Evolutionary conservation across 805 yeast genomes (phyloP).

Genomic region (Candida nemodendra): DNA sequence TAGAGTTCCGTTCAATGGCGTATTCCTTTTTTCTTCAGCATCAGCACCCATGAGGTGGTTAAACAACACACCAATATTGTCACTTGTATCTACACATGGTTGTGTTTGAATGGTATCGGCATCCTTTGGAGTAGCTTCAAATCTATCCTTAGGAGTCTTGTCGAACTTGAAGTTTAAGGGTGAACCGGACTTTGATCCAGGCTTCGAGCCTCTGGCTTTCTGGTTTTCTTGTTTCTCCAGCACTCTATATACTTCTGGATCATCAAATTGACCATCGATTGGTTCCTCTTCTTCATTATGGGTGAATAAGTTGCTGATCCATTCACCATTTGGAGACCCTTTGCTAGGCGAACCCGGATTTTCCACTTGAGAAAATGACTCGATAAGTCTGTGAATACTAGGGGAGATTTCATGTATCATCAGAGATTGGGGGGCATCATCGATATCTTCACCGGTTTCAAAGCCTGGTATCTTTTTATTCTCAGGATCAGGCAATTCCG

Average conservation of each 20-base stretch:
- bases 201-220: neutral
- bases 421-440: conserved; percentile 19
- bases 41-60: conserved; percentile 7
- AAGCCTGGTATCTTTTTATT: conserved; percentile 1
- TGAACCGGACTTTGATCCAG: conserved; percentile 13
- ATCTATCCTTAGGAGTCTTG: conserved; percentile 30
- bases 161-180: conserved; percentile 24
- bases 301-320: conserved; percentile 32
- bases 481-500: conserved; percentile 6
- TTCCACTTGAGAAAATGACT: conserved; percentile 28
- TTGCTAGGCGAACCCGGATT: conserved; percentile 30
- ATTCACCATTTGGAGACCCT: conserved; percentile 23
- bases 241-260: conserved; percentile 28
- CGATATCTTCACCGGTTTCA: conserved; percentile 4
- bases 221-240: too few relatives aligned
- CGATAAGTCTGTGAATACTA: conserved; percentile 32
- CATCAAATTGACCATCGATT: conserved; percentile 16
- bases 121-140: conserved; percentile 21
- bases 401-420: conserved; percentile 33
- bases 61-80: conserved; percentile 11
- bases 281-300: conserved; percentile 27
- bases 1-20: neutral
- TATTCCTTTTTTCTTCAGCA: conserved; percentile 2
- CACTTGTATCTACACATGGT: conserved; percentile 15
- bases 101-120: conserved; percentile 30